Evolutionary conservation across 202 grass and related monocot genomes (phyloP).

Genomic region (Zoysia matrella): DNA sequence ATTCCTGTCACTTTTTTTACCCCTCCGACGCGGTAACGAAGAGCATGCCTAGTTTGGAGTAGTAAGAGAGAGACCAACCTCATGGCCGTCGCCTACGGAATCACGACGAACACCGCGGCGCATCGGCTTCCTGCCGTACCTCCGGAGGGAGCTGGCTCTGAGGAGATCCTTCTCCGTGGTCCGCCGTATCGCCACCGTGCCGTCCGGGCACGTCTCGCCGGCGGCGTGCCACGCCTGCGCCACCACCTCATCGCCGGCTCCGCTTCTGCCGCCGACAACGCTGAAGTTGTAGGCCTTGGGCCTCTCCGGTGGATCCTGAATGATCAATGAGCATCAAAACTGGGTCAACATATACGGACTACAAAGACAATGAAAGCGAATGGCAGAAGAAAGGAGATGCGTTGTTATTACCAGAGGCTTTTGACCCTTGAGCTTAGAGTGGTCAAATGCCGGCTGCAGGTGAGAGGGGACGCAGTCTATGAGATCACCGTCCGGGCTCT

Average conservation of each 20-base stretch:
- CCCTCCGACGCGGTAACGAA: background rate
- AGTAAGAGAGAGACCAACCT: constrained; percentile 51
- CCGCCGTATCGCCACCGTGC: constrained; percentile 73
- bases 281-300: constrained; percentile 63
- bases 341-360: background rate
- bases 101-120: constrained; percentile 56
- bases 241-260: constrained; percentile 14
- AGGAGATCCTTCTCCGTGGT: constrained; percentile 70
- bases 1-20: background rate
- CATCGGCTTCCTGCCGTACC: constrained; percentile 69
- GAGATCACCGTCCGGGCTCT: constrained; percentile 88
- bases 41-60: background rate
- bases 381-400: background rate
- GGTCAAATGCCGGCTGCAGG: constrained; percentile 86
- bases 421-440: constrained; percentile 64
- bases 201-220: constrained; percentile 71
- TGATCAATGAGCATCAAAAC: background rate
- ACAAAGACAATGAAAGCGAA: background rate
- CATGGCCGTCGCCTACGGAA: constrained; percentile 71
- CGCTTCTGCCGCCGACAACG: background rate
- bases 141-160: constrained; percentile 65
- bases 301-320: constrained; percentile 72
- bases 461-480: constrained; percentile 87
- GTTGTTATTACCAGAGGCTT: constrained; percentile 59
- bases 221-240: constrained; percentile 67